Evolutionary conservation across 2,329 filamentous ascomycete species (phyloP).

Genomic region (Byssochlamys sp.): DNA sequence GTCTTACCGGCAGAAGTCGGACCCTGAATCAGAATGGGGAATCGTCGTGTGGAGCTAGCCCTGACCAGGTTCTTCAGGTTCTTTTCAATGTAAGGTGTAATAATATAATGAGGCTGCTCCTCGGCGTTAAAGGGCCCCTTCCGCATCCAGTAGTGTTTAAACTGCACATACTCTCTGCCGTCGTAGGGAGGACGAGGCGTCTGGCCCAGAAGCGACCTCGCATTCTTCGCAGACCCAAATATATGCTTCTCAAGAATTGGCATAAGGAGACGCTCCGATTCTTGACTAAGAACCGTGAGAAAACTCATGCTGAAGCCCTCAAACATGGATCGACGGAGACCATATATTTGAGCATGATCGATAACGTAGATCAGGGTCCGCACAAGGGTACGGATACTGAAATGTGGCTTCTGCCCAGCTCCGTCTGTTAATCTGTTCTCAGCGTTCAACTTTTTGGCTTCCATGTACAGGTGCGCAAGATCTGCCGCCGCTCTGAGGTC

Average conservation of each 20-base stretch:
- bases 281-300: slow-evolving; percentile 71
- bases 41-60: slow-evolving; percentile 81
- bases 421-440: slow-evolving; percentile 85
- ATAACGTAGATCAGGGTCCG: slow-evolving; percentile 80
- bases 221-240: slow-evolving; percentile 59
- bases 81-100: slow-evolving; percentile 86
- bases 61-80: slow-evolving; percentile 91
- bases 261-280: slow-evolving; percentile 68
- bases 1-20: slow-evolving; percentile 97
- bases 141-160: slow-evolving; percentile 84
- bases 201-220: slow-evolving; percentile 65
- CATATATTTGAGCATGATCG: slow-evolving; percentile 74
- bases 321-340: slow-evolving; percentile 72
- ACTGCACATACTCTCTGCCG: slow-evolving; percentile 67
- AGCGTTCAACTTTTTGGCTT: slow-evolving; percentile 70
- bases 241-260: slow-evolving; percentile 74
- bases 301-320: slow-evolving; percentile 99
- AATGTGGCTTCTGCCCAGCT: slow-evolving; percentile 90
- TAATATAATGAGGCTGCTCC: slow-evolving; percentile 82
- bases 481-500: slow-evolving; percentile 68
- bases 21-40: slow-evolving; percentile 89
- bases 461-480: slow-evolving; percentile 76
- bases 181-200: slow-evolving; percentile 68
- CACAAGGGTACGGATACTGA: slow-evolving; percentile 88
- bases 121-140: slow-evolving; percentile 59